phyloP scores from a whole-genome alignment of 331 rosid genomes.

The Stylosanthes scabra region DNA sequence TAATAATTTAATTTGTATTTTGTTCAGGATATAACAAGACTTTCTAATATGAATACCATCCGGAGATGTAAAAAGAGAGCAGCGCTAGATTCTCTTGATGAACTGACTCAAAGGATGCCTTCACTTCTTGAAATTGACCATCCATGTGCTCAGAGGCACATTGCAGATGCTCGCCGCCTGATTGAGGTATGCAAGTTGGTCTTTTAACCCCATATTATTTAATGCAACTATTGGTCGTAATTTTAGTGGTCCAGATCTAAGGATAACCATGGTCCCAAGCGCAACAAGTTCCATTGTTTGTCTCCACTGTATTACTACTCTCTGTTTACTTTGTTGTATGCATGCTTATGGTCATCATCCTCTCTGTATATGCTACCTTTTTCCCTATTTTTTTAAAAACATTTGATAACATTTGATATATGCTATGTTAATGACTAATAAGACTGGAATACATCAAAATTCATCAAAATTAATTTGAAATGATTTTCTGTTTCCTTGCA shows the following conservation, averaged over 20 bases:
- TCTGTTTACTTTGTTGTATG: too few relatives aligned
- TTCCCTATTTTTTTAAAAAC: background rate
- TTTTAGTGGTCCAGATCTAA: too few relatives aligned
- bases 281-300: too few relatives aligned
- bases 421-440: background rate
- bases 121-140: constrained; percentile 88
- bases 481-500: constrained; percentile 8
- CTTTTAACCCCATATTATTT: background rate
- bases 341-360: background rate
- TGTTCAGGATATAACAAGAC: constrained; percentile 66
- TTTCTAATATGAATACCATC: constrained; percentile 59
- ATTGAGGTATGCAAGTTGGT: constrained; percentile 60
- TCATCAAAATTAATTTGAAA: background rate
- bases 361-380: background rate
- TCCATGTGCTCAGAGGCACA: constrained; percentile 76
- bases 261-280: too few relatives aligned
- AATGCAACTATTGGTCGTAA: too few relatives aligned
- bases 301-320: too few relatives aligned
- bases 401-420: too few relatives aligned
- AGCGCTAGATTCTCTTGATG: constrained; percentile 73
- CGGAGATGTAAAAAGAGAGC: constrained; percentile 69
- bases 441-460: constrained; percentile 2
- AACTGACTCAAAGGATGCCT: constrained; percentile 75
- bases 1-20: background rate
- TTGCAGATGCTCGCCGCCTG: constrained; percentile 62